Evolutionary conservation across 225 moss, liverwort and hornwort genomes (phyloP), one percentile per base, ranked within the genome.

Genomic region (Polytrichum commune): DNA sequence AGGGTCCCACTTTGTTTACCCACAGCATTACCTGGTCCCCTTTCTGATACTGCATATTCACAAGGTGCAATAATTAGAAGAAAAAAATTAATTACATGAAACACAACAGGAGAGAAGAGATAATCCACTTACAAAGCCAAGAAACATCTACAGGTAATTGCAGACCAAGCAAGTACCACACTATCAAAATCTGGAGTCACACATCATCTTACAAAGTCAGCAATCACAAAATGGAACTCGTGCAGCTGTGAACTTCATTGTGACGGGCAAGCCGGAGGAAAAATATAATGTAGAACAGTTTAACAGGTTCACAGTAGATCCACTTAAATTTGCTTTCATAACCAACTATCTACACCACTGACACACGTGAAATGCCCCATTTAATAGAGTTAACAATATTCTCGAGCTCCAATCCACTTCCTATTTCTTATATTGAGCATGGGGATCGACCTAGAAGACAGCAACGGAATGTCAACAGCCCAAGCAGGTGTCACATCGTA

Each of bases 1-100:
- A 98, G 18, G 97, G 97, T 35, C 97, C 97, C 19, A 94, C 94
- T 80, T 98, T 98, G 84, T 98, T 98, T 13, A 98, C 97, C 97
- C 97, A 98, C 26, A 98, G 80, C 68, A 90, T 81, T 65, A 98
- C 94, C 61, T 64, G 73, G 27, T 98, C 97, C 23, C 91, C 91
- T 63, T 79, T 75, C 20, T 38, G 76, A 73, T 98, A 98, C 97
- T 98, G 92, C 80, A 76, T 81, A 79, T 71, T 38, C 60, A 33
- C 60, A 67, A 76, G 62, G 58, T 58, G 8, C 60, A 67, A 63
- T 13, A 71, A 69, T 54, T 72, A 9, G 26, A 18, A 65, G 46
- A 13, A 33, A 27, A 10, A 30, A 2, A 19, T 7, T 23, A 64
- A 26, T 23, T 58, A 24, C 8, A 6, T 58, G 24, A 58, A 58